A percentile compares a stretch with the other conserved stretches of the same genome.
Conservation (phyloP, 495 filamentous ascomycete genomes). For the Daldinia vernicosa region DNA sequence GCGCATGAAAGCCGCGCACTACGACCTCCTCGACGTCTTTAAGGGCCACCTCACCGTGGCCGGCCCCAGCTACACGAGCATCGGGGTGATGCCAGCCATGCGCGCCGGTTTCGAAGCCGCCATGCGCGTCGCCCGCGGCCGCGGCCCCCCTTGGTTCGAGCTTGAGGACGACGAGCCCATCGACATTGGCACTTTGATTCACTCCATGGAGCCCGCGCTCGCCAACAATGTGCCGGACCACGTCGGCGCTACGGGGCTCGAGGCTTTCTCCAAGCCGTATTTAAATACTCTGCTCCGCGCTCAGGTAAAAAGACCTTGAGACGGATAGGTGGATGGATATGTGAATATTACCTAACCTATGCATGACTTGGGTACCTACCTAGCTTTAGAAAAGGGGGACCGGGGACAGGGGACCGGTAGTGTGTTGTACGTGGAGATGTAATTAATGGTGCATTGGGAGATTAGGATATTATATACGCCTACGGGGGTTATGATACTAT, state of each 20-base stretch:
- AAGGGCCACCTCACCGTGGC: conserved; percentile 73
- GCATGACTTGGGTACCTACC: too few relatives aligned
- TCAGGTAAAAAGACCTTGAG: too few relatives aligned
- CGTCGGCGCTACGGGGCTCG: conserved; percentile 51
- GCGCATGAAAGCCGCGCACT: conserved; percentile 67
- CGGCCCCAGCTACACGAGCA: conserved; percentile 73
- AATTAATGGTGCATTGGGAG: too few relatives aligned
- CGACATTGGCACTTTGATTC: too few relatives aligned
- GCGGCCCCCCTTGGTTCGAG: conserved; percentile 31
- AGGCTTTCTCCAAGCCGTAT: conserved; percentile 31
- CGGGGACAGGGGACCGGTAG: too few relatives aligned
- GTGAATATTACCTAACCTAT: too few relatives aligned
- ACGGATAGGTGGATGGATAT: too few relatives aligned
- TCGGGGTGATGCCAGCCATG: conserved; percentile 53
- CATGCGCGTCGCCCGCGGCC: conserved; percentile 40
- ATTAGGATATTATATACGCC: neutral
- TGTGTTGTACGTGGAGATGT: too few relatives aligned
- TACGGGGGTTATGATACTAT: neutral
- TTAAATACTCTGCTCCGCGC: neutral
- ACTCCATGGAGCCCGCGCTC: too few relatives aligned
- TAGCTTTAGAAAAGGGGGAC: too few relatives aligned
- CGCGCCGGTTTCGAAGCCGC: conserved; percentile 53
- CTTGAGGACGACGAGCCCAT: too few relatives aligned
- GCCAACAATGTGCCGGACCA: neutral
- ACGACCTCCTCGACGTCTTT: conserved; percentile 65